Base-by-base conservation (phyloP, 495 filamentous ascomycete genomes). In the Aspergillus ostianus region DNA sequence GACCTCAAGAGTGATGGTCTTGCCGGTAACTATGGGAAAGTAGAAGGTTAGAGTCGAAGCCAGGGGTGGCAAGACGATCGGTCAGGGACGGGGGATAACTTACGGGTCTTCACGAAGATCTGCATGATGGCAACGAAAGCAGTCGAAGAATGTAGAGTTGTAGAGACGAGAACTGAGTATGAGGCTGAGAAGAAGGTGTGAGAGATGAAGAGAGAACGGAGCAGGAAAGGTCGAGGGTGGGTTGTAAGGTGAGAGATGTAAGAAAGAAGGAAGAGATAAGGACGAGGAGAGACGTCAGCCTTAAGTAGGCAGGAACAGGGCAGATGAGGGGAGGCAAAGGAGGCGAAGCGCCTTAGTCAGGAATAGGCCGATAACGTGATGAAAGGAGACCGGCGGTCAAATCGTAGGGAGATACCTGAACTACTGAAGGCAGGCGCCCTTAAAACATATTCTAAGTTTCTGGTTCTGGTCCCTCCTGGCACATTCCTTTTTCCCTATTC, bases 1-100 rank as follows among this genome's bases (percentile, higher is more conserved):
- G 19, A 98, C 94, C 90, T 98, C 93, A 70, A 98, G 87, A 67
- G 93, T 98, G 84, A 98, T 98, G 82, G 93, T 98, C 90, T 98
- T 98, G 75, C 93, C 93, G 56, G 93, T 98, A 64, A 97, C 75
- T 77, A 56, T 13, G 59, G 19, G 36, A 26, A 45, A 46, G 45
- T 5, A 30, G 48, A 46, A 18, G 27, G 23, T 51, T 68, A 68
- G 52, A 73, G 66, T 49, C 50, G 27, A 36, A 32, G 18, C 44
- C 47, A 17, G 15, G 15, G 54, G 59, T 56, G 57, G 58, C 58
- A 53, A 51, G 10, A 41, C 47, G 44, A n/a, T n/a, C n/a, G 44
- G 21, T 53, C 61, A 53, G 32, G 50, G 18, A 51, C 57, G 47
- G 56, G 20, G 60, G 62, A 59, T 54, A 63, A 88, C 89, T 88